Percentiles rank a stretch among this genome's conserved stretches.
phyloP scores from a whole-genome alignment of 1,284 basidiomycete species.

The Omphalotus olearius region DNA sequence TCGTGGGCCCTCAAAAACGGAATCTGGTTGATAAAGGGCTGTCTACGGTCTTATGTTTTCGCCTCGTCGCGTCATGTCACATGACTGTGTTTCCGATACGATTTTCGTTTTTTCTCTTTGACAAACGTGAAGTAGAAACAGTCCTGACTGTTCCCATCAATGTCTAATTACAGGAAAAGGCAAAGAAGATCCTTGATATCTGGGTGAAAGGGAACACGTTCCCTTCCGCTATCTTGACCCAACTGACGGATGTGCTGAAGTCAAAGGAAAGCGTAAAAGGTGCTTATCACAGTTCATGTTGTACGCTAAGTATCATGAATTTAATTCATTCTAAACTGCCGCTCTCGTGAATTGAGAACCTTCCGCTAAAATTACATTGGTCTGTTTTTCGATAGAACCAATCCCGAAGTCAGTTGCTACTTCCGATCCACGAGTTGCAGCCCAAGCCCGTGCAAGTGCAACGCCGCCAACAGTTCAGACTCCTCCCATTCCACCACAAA shows the following conservation, averaged over 20 bases:
- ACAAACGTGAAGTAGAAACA: constrained; percentile 6
- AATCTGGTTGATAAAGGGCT: too few species aligned
- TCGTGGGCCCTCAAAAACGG: too few species aligned
- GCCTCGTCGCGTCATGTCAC: background rate
- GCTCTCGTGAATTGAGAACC: constrained; percentile 46
- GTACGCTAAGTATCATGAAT: constrained; percentile 77
- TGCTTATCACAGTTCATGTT: constrained; percentile 68
- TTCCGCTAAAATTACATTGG: constrained; percentile 64
- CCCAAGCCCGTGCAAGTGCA: constrained; percentile 14
- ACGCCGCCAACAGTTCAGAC: constrained; percentile 16
- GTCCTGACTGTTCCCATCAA: constrained; percentile 21
- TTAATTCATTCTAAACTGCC: constrained; percentile 52
- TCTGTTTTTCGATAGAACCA: constrained; percentile 59
- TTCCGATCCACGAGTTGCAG: constrained; percentile 37
- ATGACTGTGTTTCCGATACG: background rate
- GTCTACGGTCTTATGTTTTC: background rate
- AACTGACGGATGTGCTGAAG: constrained; percentile 62
- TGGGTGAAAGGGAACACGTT: constrained; percentile 90
- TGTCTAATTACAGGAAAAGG: constrained; percentile 75
- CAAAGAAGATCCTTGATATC: constrained; percentile 92
- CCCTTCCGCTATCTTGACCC: constrained; percentile 63
- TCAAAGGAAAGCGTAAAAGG: constrained; percentile 60
- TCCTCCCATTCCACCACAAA: constrained; percentile 23
- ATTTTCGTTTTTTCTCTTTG: constrained; percentile 9
- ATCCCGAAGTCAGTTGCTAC: constrained; percentile 34